phyloP scores from a whole-genome alignment of 768 basidiomycete genomes.

The Lactarius pseudohatsudake region DNA sequence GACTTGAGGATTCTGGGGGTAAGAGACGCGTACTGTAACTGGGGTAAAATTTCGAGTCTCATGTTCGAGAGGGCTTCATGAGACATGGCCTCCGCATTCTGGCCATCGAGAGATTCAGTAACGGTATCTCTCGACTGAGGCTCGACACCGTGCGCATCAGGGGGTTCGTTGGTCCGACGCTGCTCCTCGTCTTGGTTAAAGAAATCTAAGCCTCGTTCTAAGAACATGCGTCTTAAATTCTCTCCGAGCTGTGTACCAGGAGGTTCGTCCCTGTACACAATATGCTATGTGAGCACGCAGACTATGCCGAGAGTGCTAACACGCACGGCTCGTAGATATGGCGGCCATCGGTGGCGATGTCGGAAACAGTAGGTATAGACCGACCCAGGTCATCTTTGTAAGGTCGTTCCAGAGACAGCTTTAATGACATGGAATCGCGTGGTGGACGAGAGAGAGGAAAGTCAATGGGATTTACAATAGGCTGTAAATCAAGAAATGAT shows the following conservation, averaged over 20 bases:
- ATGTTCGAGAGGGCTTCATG: conserved; percentile 71
- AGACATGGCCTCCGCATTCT: conserved; percentile 55
- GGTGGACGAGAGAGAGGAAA: conserved; percentile 1
- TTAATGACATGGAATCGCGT: conserved; percentile 54
- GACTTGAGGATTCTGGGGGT: not conserved
- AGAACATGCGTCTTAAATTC: conserved; percentile 66
- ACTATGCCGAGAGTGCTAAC: not conserved
- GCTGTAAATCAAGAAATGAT: not conserved
- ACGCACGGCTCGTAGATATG: conserved; percentile 72
- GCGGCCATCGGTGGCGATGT: conserved; percentile 70
- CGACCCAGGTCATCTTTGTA: conserved; percentile 78
- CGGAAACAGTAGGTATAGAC: conserved; percentile 58
- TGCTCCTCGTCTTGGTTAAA: conserved; percentile 52
- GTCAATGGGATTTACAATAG: not conserved
- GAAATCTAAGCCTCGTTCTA: conserved; percentile 73
- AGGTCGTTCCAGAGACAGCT: conserved; percentile 71
- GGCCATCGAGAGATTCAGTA: conserved; percentile 34
- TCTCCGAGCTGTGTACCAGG: conserved; percentile 59
- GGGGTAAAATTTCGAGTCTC: conserved; percentile 68
- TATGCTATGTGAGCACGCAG: conserved; percentile 12
- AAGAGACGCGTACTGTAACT: conserved; percentile 60
- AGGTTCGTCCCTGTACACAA: conserved; percentile 42
- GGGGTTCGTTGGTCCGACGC: conserved; percentile 21
- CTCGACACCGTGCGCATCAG: conserved; percentile 31
- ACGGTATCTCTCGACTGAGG: conserved; percentile 35